phyloP scores from a whole-genome alignment of 1,284 basidiomycete species.

The Phlebopus sp. region DNA sequence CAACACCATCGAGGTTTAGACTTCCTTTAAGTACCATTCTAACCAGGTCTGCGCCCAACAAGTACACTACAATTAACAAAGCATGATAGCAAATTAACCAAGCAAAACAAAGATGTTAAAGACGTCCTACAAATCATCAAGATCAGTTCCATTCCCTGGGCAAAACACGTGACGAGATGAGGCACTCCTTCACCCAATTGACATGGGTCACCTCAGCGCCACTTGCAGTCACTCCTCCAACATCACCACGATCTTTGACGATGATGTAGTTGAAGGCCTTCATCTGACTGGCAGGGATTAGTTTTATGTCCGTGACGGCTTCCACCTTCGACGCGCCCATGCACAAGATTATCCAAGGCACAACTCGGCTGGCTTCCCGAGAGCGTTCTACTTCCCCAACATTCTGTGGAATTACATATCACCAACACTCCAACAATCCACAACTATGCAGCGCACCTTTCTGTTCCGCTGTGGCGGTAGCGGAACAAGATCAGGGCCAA shows the following conservation, averaged over 20 bases:
- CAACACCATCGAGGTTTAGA: background rate
- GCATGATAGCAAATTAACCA: conserved; percentile 7
- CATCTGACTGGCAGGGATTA: conserved; percentile 32
- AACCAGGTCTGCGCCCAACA: background rate
- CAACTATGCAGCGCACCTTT: conserved; percentile 32
- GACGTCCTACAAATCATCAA: conserved; percentile 1
- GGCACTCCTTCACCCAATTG: conserved; percentile 79
- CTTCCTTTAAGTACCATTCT: background rate
- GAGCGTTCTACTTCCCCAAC: conserved; percentile 17
- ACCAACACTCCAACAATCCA: background rate
- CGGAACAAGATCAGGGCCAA: conserved; percentile 56
- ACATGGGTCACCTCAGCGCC: conserved; percentile 46
- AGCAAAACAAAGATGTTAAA: conserved; percentile 6
- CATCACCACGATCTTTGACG: conserved; percentile 47
- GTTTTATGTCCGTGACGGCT: conserved; percentile 41
- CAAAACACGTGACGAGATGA: conserved; percentile 46
- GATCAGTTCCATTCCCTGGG: conserved; percentile 14
- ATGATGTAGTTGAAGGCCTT: conserved; percentile 63
- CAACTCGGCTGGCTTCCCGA: conserved; percentile 32
- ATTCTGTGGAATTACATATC: conserved; percentile 12
- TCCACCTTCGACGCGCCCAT: conserved; percentile 74
- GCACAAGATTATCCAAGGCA: conserved; percentile 61
- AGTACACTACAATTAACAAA: conserved; percentile 12
- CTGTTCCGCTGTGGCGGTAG: conserved; percentile 32
- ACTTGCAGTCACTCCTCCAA: conserved; percentile 26